Evolutionary conservation across 108 stramenopile genomes (phyloP), one percentile per base, ranked within the genome.

Genomic region (Cyclotella cryptica): DNA sequence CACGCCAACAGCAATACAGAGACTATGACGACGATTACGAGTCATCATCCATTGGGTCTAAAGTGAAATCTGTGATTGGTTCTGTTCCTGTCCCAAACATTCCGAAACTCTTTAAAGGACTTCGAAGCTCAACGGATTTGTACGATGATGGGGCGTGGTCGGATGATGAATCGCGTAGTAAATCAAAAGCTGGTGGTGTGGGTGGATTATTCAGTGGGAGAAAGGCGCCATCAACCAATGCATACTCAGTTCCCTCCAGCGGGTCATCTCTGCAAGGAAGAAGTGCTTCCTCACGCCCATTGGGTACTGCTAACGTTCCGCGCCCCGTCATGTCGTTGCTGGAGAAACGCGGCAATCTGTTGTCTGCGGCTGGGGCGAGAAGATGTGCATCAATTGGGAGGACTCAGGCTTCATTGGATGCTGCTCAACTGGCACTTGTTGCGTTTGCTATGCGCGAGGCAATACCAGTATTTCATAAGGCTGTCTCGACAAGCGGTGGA

Each of bases 361-460:
- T 83, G 49, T 83, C 82, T n/a, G 13, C 68, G 10, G 49, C 66
- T 30, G 49, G 29, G 30, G n/a, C 61, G 28, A 62, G 18, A 18
- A 77, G 66, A 42, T 83, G 82, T 42, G 52, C 59, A 24, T 63
- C 76, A 14, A 70, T 94, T 17, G 93, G 91, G 14, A 78, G 86
- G 22, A 71, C 64, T 24, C 80, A 83, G 65, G 90, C 90, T 10
- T 19, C 81, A 22, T 55, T 89, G 39, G 91, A 92, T 54, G 44
- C 79, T 13, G 27, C 79, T 19, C 75, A 55, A 61, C 66, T 91
- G 11, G 52, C 68, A 6, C 87, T 88, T 40, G 43, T 88, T 17
- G 26, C 88, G 3, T 66, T 84, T 27, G 81, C 75, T 42, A 30
- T 82, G 14, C 75, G 72, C 39, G 81, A 87, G 69, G 27, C 68